phyloP scores from a whole-genome alignment of 2,329 filamentous ascomycete species.

The Elsinoe fawcettii region DNA sequence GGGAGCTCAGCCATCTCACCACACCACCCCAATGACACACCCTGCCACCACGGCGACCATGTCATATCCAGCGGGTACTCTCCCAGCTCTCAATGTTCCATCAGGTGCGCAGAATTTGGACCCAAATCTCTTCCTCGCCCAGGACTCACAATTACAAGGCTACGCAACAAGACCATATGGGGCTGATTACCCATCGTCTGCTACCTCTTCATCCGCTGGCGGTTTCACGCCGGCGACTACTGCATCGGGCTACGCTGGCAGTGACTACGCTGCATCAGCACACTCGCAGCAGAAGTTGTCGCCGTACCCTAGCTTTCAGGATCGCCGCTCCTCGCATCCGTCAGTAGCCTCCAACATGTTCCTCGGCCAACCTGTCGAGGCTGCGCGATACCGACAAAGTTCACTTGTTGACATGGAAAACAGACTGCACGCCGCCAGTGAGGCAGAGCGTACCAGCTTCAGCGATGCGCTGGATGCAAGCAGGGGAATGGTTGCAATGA shows the following conservation, averaged over 20 bases:
- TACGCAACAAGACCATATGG: constrained; percentile 58
- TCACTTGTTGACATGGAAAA: constrained; percentile 56
- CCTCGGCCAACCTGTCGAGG: constrained; percentile 41
- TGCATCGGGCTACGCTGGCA: constrained; percentile 51
- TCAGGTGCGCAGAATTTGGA: constrained; percentile 58
- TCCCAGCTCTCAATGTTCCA: constrained; percentile 65
- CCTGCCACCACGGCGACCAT: constrained; percentile 55
- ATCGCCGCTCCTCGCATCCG: constrained; percentile 74
- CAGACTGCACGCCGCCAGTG: constrained; percentile 49
- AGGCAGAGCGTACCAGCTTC: constrained; percentile 60
- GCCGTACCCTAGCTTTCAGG: constrained; percentile 48
- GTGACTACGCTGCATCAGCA: constrained; percentile 51
- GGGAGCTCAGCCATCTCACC: constrained; percentile 49
- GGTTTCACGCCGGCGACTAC: constrained; percentile 54
- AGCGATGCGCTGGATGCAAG: constrained; percentile 87
- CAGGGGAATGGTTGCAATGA: constrained; percentile 90
- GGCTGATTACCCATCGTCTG: constrained; percentile 66
- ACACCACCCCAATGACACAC: constrained; percentile 48
- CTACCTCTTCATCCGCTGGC: constrained; percentile 59
- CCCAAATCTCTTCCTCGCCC: constrained; percentile 24
- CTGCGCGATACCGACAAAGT: constrained; percentile 47
- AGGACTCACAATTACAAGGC: constrained; percentile 15
- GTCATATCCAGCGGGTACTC: constrained; percentile 63
- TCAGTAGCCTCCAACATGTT: constrained; percentile 57
- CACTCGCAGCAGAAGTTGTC: constrained; percentile 38